These are phyloP conservation scores for Ophiocordyceps sinensis DNA, from an alignment of 2,329 filamentous ascomycete species.

Conservation along the genomic window DNA sequence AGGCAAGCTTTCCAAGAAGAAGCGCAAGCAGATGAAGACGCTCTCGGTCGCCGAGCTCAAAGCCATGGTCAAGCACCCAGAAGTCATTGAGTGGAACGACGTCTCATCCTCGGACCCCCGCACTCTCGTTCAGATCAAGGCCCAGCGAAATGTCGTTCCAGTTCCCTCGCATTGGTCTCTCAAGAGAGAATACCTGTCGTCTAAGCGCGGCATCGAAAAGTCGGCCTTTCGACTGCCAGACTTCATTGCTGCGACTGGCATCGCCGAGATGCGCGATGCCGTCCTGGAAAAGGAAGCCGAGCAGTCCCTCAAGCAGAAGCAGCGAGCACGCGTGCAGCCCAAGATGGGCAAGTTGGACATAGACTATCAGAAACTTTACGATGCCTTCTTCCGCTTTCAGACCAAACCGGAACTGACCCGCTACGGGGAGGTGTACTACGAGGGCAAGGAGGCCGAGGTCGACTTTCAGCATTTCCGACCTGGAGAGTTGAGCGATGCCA, in stretches of 20 bases:
- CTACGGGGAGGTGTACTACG: conserved; percentile 98
- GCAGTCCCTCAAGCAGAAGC: conserved; percentile 84
- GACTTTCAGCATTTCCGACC: conserved; percentile 82
- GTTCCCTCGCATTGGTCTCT: conserved; percentile 90
- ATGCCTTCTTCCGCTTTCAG: conserved; percentile 96
- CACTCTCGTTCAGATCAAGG: conserved; percentile 86
- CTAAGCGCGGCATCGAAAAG: conserved; percentile 94
- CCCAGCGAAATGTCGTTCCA: conserved; percentile 86
- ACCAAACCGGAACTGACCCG: conserved; percentile 88
- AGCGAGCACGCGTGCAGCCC: conserved; percentile 81
- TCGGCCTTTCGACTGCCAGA: conserved; percentile 82
- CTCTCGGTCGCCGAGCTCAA: conserved; percentile 92
- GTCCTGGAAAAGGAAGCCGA: conserved; percentile 92
- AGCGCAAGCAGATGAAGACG: conserved; percentile 81
- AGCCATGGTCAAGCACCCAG: conserved; percentile 76
- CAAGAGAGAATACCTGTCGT: conserved; percentile 93
- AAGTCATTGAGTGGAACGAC: conserved; percentile 96
- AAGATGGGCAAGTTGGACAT: conserved; percentile 98
- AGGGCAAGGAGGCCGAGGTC: conserved; percentile 96
- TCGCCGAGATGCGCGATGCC: conserved; percentile 94
- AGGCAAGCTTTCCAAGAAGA: conserved; percentile 81
- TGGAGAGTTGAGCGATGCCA: conserved; percentile 75
- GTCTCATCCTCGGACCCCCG: conserved; percentile 80
- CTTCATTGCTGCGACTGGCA: conserved; percentile 95
- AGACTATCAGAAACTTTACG: conserved; percentile 95